phyloP scores from a whole-genome alignment of 805 yeast species.

The Barnettozyma californica region DNA sequence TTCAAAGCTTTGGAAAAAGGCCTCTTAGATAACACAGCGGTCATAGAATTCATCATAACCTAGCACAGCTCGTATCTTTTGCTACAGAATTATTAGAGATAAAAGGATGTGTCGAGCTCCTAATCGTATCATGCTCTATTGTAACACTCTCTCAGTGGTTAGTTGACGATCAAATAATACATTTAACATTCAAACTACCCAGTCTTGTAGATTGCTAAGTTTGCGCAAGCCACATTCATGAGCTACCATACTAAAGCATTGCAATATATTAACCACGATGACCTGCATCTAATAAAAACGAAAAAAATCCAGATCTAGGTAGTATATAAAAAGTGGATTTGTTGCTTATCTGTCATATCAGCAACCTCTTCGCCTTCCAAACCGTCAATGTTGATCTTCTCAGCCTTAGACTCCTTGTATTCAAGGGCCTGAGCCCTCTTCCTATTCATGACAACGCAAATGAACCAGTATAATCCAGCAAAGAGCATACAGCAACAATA shows the following conservation, averaged over 20 bases:
- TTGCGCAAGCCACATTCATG: too few relatives aligned
- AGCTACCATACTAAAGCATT: not conserved
- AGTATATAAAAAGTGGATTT: conserved; percentile 31
- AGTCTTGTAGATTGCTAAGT: too few relatives aligned
- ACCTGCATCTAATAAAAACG: not conserved
- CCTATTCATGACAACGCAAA: conserved; percentile 31
- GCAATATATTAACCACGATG: not conserved
- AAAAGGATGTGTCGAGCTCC: too few relatives aligned
- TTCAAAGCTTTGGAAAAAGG: too few relatives aligned
- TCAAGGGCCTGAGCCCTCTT: conserved; percentile 5
- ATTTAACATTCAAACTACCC: too few relatives aligned
- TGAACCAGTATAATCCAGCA: conserved; percentile 29
- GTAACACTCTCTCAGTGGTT: too few relatives aligned
- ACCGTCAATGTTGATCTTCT: conserved; percentile 16
- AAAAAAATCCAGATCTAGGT: conserved; percentile 14
- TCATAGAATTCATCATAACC: too few relatives aligned
- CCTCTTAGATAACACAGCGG: too few relatives aligned
- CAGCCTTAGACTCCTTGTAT: not conserved
- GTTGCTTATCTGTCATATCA: conserved; percentile 35
- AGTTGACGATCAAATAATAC: too few relatives aligned
- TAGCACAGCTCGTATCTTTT: too few relatives aligned
- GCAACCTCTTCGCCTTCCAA: conserved; percentile 32
- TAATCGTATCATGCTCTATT: too few relatives aligned
- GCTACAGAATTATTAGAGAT: too few relatives aligned
- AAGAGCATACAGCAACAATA: conserved; percentile 35